Percentiles rank a stretch among this genome's conserved stretches.
Evolutionary conservation across 2,329 filamentous ascomycete species (phyloP).

Genomic region (Sarocladiaceae sp.): DNA sequence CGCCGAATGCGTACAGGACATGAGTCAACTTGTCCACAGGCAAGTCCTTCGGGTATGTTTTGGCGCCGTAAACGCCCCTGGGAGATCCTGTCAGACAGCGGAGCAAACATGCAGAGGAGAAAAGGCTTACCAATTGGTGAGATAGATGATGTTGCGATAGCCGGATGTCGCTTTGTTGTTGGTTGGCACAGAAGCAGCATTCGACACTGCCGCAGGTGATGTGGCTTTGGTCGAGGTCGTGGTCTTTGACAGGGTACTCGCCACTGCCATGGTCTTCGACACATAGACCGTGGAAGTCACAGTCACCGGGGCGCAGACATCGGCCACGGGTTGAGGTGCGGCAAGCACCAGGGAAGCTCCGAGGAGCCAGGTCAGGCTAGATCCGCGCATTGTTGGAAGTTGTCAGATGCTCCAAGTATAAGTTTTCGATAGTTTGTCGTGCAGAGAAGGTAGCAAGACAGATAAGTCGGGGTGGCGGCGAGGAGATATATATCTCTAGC

Average conservation of each 20-base stretch:
- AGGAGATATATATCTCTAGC: neutral
- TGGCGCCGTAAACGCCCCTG: slow-evolving; percentile 63
- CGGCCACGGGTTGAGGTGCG: neutral
- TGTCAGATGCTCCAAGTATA: no score
- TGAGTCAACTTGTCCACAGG: slow-evolving; percentile 68
- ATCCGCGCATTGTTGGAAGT: neutral
- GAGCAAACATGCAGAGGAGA: no score
- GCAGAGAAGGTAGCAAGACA: neutral
- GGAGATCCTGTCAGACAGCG: no score
- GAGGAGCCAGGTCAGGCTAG: neutral
- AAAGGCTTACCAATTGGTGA: slow-evolving; percentile 46
- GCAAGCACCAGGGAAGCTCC: neutral
- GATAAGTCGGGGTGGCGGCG: neutral
- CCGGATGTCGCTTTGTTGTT: neutral
- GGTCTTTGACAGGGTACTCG: neutral
- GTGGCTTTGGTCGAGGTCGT: neutral
- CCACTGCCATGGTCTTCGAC: neutral
- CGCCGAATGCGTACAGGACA: slow-evolving; percentile 58
- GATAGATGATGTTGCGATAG: slow-evolving; percentile 43
- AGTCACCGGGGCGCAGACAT: neutral
- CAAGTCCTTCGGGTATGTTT: slow-evolving; percentile 67
- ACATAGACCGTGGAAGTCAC: neutral
- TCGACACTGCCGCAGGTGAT: neutral
- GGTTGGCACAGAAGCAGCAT: neutral
- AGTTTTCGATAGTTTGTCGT: neutral